A percentile compares a stretch with the other conserved stretches of the same genome.
These are phyloP conservation scores for Trichosporon sp. DNA, from an alignment of 1,284 basidiomycete genomes.

Conservation along the genomic window DNA sequence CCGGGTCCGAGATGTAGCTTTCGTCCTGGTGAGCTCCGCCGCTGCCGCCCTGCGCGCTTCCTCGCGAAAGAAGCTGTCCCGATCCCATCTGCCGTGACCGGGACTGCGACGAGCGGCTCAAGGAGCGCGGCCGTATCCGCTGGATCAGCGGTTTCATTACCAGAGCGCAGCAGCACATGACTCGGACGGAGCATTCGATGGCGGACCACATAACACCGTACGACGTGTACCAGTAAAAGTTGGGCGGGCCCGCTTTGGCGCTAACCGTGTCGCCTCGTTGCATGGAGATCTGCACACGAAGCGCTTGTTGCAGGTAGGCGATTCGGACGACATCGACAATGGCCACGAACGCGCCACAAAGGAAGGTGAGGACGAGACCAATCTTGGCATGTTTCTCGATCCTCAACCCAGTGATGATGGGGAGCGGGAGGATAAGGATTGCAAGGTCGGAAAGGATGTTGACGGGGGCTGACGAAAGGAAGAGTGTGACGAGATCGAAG, in stretches of 20 bases:
- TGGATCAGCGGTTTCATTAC: slow-evolving; percentile 55
- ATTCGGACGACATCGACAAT: slow-evolving; percentile 54
- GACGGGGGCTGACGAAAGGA: slow-evolving; percentile 53
- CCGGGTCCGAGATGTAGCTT: slow-evolving; percentile 15
- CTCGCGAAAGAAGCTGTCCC: not conserved
- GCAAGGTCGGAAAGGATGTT: slow-evolving; percentile 55
- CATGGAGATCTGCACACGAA: slow-evolving; percentile 35
- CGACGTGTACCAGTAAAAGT: slow-evolving; percentile 49
- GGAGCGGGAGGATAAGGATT: slow-evolving; percentile 53
- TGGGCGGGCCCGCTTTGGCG: slow-evolving; percentile 32
- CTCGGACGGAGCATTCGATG: slow-evolving; percentile 53
- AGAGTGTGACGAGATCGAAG: slow-evolving; percentile 51
- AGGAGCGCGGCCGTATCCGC: slow-evolving; percentile 27
- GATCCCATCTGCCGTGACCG: not conserved
- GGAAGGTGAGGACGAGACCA: slow-evolving; percentile 53
- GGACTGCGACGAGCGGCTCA: slow-evolving; percentile 5
- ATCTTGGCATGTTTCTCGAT: slow-evolving; percentile 54
- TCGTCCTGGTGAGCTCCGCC: slow-evolving; percentile 2
- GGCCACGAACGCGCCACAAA: slow-evolving; percentile 54
- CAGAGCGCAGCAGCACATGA: slow-evolving; percentile 52
- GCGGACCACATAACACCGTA: slow-evolving; percentile 54
- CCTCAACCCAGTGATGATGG: slow-evolving; percentile 52
- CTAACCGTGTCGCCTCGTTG: slow-evolving; percentile 25
- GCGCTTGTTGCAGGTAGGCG: slow-evolving; percentile 51
- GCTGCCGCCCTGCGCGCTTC: slow-evolving; percentile 1